Percentiles rank a stretch among this genome's conserved stretches.
Evolutionary conservation across 2,329 filamentous ascomycete genomes (phyloP).

Genomic region (Xylariaceae sp.): DNA sequence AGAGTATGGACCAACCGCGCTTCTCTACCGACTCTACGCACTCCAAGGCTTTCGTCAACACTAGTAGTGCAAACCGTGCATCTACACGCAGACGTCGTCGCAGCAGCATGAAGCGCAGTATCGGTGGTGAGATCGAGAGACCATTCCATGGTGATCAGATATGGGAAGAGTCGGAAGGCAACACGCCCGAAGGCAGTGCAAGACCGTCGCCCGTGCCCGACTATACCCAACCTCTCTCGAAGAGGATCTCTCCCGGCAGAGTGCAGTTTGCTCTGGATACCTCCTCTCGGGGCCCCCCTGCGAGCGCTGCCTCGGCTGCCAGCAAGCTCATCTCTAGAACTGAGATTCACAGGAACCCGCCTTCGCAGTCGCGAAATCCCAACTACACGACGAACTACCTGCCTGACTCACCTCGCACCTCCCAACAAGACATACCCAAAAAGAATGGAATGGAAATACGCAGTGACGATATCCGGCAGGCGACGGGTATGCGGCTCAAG

Average conservation of each 20-base stretch:
- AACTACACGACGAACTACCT: conserved; percentile 66
- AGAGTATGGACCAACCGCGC: conserved; percentile 33
- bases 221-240: conserved; percentile 46
- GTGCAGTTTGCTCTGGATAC: conserved; percentile 48
- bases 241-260: conserved; percentile 61
- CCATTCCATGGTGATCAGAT: conserved; percentile 75
- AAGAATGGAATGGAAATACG: conserved; percentile 81
- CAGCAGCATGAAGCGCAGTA: conserved; percentile 63
- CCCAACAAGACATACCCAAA: conserved; percentile 45
- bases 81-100: conserved; percentile 46
- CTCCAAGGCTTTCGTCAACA: conserved; percentile 36
- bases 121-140: conserved; percentile 61
- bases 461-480: conserved; percentile 79
- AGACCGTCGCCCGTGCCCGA: conserved; percentile 20
- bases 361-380: conserved; percentile 75
- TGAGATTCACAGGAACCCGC: conserved; percentile 81
- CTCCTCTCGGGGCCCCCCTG: conserved; percentile 36
- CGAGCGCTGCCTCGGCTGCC: conserved; percentile 34
- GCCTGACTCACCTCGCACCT: conserved; percentile 31
- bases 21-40: conserved; percentile 33
- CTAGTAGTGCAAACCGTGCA: conserved; percentile 35
- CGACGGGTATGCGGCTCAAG: conserved; percentile 82
- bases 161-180: conserved; percentile 77
- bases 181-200: conserved; percentile 29
- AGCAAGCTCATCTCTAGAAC: conserved; percentile 45